phyloP scores from a whole-genome alignment of 306 rosid genomes.

The Begonia masoniana region DNA sequence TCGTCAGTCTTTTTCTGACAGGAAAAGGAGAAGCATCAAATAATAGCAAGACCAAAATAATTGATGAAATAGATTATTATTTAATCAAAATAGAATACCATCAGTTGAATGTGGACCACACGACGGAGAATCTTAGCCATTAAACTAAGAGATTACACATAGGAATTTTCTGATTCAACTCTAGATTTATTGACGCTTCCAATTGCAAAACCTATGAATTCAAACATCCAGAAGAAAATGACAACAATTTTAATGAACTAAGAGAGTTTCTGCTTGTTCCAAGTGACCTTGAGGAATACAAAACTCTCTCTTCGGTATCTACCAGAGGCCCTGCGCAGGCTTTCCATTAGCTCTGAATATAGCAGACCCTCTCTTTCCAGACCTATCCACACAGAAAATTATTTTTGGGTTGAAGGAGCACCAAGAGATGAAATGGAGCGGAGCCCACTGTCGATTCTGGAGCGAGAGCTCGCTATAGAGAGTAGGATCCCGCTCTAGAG shows the following conservation, averaged over 20 bases:
- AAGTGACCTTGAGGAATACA: conserved; percentile 92
- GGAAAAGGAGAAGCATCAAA: conserved; percentile 13
- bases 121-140: conserved; percentile 74
- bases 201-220: conserved; percentile 37
- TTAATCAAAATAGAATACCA: conserved; percentile 38
- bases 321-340: conserved; percentile 84
- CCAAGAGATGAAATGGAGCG: too few relatives aligned
- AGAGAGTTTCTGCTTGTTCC: conserved; percentile 49
- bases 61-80: background rate
- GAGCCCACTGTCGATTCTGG: too few relatives aligned
- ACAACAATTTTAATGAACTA: conserved; percentile 7
- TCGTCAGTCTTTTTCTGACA: conserved; percentile 90
- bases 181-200: conserved; percentile 67
- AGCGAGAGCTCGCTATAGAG: too few relatives aligned
- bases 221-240: conserved; percentile 5
- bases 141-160: conserved; percentile 45
- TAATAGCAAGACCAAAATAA: background rate
- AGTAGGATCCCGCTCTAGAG: too few relatives aligned
- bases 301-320: conserved; percentile 44
- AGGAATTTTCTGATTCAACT: conserved; percentile 57
- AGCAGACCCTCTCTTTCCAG: too few relatives aligned
- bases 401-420: too few relatives aligned
- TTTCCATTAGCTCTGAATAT: too few relatives aligned
- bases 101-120: conserved; percentile 34
- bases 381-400: too few relatives aligned